These are phyloP conservation scores for Coemansia sp. DNA, from an alignment of 192 early-diverging fungal genomes.

Conservation along the genomic window DNA sequence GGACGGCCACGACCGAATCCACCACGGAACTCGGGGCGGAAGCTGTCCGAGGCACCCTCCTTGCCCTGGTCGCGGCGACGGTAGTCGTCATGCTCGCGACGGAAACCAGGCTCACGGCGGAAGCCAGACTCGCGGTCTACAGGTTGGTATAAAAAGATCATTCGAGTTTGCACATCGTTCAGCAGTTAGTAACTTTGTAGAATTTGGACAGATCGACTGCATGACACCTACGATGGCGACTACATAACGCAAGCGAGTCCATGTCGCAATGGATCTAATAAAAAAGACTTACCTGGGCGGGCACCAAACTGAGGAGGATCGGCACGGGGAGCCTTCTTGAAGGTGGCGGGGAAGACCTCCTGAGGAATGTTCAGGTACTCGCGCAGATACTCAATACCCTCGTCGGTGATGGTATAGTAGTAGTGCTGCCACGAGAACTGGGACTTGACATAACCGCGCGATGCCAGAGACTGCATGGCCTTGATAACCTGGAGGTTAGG, in stretches of 20 bases:
- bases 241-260: too few relatives aligned
- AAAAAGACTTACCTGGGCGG: slow-evolving; percentile 61
- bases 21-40: slow-evolving; percentile 96
- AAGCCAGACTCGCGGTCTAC: slow-evolving; percentile 69
- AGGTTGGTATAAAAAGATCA: slow-evolving; percentile 11
- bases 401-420: slow-evolving; percentile 99
- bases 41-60: slow-evolving; percentile 91
- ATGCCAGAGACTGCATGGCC: slow-evolving; percentile 95
- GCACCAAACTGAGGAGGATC: slow-evolving; percentile 60
- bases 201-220: too few relatives aligned
- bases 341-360: slow-evolving; percentile 95
- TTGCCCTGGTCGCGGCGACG: slow-evolving; percentile 83
- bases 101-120: slow-evolving; percentile 71
- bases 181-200: too few relatives aligned
- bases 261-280: neutral
- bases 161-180: neutral
- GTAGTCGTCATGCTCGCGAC: slow-evolving; percentile 84
- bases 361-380: slow-evolving; percentile 95
- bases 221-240: too few relatives aligned
- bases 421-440: slow-evolving; percentile 99
- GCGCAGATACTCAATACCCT: slow-evolving; percentile 97
- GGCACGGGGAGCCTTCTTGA: slow-evolving; percentile 91
- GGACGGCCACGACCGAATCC: slow-evolving; percentile 80
- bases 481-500: slow-evolving; percentile 99
- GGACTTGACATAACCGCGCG: slow-evolving; percentile 90